Conservation (phyloP, 2,329 filamentous ascomycete genomes). For the Fragosphaeria purpurea region DNA sequence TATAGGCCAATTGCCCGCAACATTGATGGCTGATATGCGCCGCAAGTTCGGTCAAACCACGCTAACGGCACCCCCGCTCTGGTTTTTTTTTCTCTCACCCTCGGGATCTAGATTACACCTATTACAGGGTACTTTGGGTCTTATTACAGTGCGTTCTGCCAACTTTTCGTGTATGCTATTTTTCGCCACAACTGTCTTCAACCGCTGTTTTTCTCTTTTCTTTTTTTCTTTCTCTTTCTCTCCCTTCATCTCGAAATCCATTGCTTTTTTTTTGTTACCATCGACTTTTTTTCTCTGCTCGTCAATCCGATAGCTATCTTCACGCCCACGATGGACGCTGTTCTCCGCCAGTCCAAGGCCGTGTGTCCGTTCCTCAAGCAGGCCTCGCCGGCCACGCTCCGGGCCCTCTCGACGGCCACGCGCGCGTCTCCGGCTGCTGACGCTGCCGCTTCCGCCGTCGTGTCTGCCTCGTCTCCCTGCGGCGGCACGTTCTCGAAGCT, state of each 20-base stretch:
- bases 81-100: background rate
- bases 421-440: conserved; percentile 31
- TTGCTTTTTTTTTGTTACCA: conserved; percentile 1
- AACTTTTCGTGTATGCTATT: background rate
- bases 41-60: no score
- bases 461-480: conserved; percentile 48
- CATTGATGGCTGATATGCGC: no score
- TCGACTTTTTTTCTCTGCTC: background rate
- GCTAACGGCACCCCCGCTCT: background rate
- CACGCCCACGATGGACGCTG: conserved; percentile 66
- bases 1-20: no score
- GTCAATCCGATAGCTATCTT: background rate
- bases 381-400: conserved; percentile 82
- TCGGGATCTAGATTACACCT: background rate
- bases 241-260: background rate
- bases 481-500: conserved; percentile 95
- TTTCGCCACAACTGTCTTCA: background rate
- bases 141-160: background rate
- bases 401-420: conserved; percentile 71
- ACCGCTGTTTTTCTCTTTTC: background rate
- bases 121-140: background rate
- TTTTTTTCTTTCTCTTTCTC: conserved; percentile 1
- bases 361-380: conserved; percentile 97
- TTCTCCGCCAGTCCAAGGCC: conserved; percentile 88
- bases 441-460: background rate